Evolutionary conservation across 768 basidiomycete species (phyloP).

Genomic region (Polyporus arcularius): DNA sequence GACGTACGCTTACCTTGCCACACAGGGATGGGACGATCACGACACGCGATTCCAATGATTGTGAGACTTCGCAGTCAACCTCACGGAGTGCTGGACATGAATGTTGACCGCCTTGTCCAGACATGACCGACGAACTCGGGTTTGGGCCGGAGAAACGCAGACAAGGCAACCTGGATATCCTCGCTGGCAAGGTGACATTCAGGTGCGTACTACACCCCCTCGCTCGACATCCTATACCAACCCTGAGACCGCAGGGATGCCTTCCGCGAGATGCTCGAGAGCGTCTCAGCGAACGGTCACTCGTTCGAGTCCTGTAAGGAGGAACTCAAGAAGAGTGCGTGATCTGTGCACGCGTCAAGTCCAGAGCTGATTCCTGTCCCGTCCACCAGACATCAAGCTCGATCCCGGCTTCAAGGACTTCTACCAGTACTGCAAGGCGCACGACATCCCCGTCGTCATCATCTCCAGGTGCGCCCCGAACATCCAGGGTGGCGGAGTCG

Average conservation of each 20-base stretch:
- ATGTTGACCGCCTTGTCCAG: conserved; percentile 37
- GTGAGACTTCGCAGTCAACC: conserved; percentile 41
- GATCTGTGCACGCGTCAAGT: background rate
- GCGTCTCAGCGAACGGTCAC: conserved; percentile 71
- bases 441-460: conserved; percentile 87
- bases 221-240: background rate
- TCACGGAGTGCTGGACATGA: no score
- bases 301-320: conserved; percentile 87
- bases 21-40: conserved; percentile 93
- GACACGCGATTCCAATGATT: conserved; percentile 90
- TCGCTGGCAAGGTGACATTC: conserved; percentile 69
- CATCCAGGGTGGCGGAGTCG: background rate
- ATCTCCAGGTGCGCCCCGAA: conserved; percentile 71
- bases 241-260: conserved; percentile 60
- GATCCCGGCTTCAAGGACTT: conserved; percentile 91
- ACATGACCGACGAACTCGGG: conserved; percentile 88
- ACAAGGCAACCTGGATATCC: conserved; percentile 70
- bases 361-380: conserved; percentile 11
- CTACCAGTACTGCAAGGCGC: conserved; percentile 77
- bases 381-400: conserved; percentile 69
- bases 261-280: conserved; percentile 84
- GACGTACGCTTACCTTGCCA: background rate
- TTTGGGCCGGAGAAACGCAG: conserved; percentile 77
- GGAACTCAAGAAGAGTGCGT: conserved; percentile 68
- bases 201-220: conserved; percentile 41